Conservation (phyloP, 306 rosid genomes). For the Casuarina cunninghamiana region DNA sequence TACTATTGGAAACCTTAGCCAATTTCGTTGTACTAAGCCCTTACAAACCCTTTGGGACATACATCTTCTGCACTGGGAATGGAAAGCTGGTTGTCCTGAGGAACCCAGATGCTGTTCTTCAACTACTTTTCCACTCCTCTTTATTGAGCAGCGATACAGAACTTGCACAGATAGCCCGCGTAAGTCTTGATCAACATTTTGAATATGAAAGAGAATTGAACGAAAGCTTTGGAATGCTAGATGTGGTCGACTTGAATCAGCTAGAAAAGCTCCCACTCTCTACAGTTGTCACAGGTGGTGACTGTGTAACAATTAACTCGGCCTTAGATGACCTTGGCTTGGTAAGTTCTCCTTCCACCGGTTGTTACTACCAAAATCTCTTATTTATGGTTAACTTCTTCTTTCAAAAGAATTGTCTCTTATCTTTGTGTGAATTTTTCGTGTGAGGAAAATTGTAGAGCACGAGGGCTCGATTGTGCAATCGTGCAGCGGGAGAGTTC, state of each 20-base stretch:
- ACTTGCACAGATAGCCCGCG: conserved; percentile 21
- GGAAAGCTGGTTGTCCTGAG: conserved; percentile 41
- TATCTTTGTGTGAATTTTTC: too few species aligned
- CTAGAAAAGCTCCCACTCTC: conserved; percentile 46
- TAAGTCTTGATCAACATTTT: conserved; percentile 52
- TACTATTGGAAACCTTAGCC: conserved; percentile 48
- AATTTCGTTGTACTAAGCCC: conserved; percentile 61
- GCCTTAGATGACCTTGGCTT: conserved; percentile 70
- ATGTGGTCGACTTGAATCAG: conserved; percentile 31
- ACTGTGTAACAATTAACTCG: conserved; percentile 17
- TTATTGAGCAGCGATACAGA: conserved; percentile 32
- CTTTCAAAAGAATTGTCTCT: too few species aligned
- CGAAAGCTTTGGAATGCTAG: conserved; percentile 36
- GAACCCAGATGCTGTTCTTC: conserved; percentile 76
- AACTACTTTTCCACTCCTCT: conserved; percentile 55
- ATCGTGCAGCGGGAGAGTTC: conserved; percentile 61
- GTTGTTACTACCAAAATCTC: background rate
- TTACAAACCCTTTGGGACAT: conserved; percentile 84
- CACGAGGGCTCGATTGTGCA: conserved; percentile 56
- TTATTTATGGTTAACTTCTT: too few species aligned
- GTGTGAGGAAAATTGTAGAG: conserved; percentile 46
- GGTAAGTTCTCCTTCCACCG: conserved; percentile 33
- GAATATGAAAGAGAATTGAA: conserved; percentile 37
- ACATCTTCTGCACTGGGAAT: conserved; percentile 48
- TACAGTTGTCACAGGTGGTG: conserved; percentile 25